Percentiles rank a stretch among this genome's conserved stretches.
Evolutionary conservation across 371 early-diverging fungal genomes (phyloP).

Genomic region (Mortierella sp.): DNA sequence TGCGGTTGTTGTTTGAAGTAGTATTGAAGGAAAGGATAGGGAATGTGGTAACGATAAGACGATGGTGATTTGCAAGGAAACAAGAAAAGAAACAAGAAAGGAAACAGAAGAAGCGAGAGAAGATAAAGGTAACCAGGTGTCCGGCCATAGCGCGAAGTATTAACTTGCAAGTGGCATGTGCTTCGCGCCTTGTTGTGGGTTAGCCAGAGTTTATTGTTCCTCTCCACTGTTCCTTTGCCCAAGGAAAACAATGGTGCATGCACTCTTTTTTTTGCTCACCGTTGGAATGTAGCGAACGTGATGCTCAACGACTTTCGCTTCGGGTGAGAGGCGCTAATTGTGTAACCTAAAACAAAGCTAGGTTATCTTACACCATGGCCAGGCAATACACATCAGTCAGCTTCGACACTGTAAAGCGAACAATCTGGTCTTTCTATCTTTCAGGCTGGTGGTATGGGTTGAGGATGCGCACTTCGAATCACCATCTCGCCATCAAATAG

Average conservation of each 20-base stretch:
- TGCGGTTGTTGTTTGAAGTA: not conserved
- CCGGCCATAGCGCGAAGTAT: not conserved
- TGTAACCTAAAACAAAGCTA: not conserved
- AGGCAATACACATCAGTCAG: not conserved
- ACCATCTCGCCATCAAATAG: too few species aligned
- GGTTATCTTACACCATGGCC: not conserved
- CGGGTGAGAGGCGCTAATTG: not conserved
- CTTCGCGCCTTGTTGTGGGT: not conserved
- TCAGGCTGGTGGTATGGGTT: too few species aligned
- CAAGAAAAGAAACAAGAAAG: not conserved
- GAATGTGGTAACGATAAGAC: not conserved
- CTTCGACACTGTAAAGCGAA: not conserved
- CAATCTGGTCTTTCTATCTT: not conserved
- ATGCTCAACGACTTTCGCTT: constrained; percentile 8
- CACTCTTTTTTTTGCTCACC: not conserved
- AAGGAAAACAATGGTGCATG: not conserved
- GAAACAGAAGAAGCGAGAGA: not conserved
- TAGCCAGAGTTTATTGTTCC: not conserved
- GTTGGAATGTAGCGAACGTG: not conserved
- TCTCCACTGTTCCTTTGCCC: not conserved
- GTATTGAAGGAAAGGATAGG: not conserved
- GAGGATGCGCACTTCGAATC: too few species aligned
- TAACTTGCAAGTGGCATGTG: constrained; percentile 2
- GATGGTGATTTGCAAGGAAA: not conserved
- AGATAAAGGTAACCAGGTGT: not conserved